A percentile compares a stretch with the other conserved stretches of the same genome.
phyloP scores from a whole-genome alignment of 1,284 basidiomycete species.

The Puccinia coronata region DNA sequence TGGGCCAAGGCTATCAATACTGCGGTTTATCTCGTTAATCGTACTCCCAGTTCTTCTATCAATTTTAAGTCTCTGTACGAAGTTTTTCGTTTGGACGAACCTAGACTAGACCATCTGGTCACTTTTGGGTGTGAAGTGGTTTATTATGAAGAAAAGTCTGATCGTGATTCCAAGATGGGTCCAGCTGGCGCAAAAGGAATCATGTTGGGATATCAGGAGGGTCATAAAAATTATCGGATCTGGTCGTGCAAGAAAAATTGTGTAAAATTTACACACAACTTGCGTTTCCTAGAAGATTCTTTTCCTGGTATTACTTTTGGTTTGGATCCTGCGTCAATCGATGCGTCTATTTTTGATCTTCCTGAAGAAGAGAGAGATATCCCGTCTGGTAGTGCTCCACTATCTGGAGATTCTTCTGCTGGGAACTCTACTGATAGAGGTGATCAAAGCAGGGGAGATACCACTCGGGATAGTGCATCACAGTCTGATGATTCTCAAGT shows the following conservation, averaged over 20 bases:
- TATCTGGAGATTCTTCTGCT: too few species aligned
- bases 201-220: slow-evolving; percentile 6
- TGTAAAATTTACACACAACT: not conserved
- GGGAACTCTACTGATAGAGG: not conserved
- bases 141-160: not conserved
- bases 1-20: slow-evolving; percentile 21
- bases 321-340: not conserved
- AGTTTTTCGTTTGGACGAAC: not conserved
- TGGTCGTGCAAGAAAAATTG: not conserved
- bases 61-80: not conserved
- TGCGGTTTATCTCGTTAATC: too few species aligned
- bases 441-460: too few species aligned
- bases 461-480: too few species aligned
- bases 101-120: not conserved
- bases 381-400: not conserved
- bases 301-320: too few species aligned
- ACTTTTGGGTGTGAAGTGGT: slow-evolving; percentile 1
- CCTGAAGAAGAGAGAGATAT: not conserved
- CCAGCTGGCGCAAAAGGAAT: not conserved
- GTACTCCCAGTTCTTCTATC: not conserved
- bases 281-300: not conserved
- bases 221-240: slow-evolving; percentile 8
- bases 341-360: too few species aligned
- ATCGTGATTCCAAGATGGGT: not conserved
- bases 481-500: slow-evolving; percentile 4